Percentiles rank a stretch among this genome's conserved stretches.
These are phyloP conservation scores for Cordyceps sp. DNA, from an alignment of 2,329 filamentous ascomycete species.

Conservation along the genomic window DNA sequence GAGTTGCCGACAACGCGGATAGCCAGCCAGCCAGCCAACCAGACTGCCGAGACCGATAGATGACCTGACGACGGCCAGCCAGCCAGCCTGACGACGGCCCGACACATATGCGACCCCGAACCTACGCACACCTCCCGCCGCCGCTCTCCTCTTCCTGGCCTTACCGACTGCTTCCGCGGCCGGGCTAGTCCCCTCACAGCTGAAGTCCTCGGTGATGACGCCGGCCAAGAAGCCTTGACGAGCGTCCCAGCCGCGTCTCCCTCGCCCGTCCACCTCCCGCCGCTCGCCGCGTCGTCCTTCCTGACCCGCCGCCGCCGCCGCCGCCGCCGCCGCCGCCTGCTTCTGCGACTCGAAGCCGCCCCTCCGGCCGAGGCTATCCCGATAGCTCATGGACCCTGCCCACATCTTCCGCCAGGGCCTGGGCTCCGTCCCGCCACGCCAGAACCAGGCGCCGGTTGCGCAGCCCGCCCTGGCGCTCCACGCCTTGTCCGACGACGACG, in stretches of 20 bases:
- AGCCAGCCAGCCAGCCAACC: too few species aligned
- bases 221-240: not conserved
- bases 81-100: too few species aligned
- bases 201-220: not conserved
- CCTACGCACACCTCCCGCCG: too few species aligned
- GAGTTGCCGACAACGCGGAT: too few species aligned
- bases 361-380: too few species aligned
- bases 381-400: conserved; percentile 39
- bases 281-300: not conserved
- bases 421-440: conserved; percentile 23
- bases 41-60: too few species aligned
- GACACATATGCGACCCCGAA: too few species aligned
- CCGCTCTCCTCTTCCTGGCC: too few species aligned
- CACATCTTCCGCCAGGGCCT: conserved; percentile 44
- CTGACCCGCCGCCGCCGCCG: too few species aligned
- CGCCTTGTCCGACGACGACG: conserved; percentile 30
- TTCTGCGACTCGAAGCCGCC: conserved; percentile 2
- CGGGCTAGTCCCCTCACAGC: too few species aligned
- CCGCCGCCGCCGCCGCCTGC: not conserved
- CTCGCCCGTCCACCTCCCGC: conserved; percentile 1
- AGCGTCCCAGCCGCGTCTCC: not conserved
- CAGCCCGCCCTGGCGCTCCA: conserved; percentile 17
- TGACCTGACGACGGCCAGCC: too few species aligned
- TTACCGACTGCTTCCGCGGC: too few species aligned
- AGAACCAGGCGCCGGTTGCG: conserved; percentile 14